Evolutionary conservation across 257 asterid species (phyloP).

Genomic region (Ehretia macrophylla): DNA sequence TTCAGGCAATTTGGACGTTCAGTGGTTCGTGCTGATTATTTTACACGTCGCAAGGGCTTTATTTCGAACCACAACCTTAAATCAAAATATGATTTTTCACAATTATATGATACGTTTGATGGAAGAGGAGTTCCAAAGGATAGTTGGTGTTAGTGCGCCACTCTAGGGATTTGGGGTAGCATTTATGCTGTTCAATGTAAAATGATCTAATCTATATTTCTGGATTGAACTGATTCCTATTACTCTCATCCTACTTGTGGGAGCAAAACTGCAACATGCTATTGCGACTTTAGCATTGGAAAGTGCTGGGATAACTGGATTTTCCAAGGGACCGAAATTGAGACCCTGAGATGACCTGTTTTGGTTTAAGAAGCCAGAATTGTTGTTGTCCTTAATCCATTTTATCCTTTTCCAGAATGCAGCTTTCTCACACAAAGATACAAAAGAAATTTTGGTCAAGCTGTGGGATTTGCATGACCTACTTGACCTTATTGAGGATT

Average conservation of each 20-base stretch:
- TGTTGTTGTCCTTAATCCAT: conserved; percentile 69
- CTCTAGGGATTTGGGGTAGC: too few species aligned
- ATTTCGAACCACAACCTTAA: too few species aligned
- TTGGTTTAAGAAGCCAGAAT: conserved; percentile 93
- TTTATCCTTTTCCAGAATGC: conserved; percentile 58
- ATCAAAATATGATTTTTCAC: too few species aligned
- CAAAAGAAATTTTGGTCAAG: conserved; percentile 46
- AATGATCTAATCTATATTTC: too few species aligned
- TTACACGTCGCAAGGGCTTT: too few species aligned
- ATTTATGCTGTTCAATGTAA: too few species aligned
- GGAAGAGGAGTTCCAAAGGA: too few species aligned
- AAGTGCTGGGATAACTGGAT: conserved; percentile 74
- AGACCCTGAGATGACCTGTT: conserved; percentile 88
- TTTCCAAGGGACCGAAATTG: conserved; percentile 47
- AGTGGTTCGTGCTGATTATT: too few species aligned
- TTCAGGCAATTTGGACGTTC: too few species aligned
- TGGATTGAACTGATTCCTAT: too few species aligned
- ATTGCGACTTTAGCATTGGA: conserved; percentile 94
- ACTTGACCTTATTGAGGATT: conserved; percentile 56
- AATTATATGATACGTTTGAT: too few species aligned
- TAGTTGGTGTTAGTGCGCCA: too few species aligned
- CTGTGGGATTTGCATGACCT: conserved; percentile 50
- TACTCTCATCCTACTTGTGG: conserved; percentile 87
- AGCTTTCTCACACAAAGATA: conserved; percentile 51
- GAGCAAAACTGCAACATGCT: conserved; percentile 86